Percentiles rank a stretch among this genome's conserved stretches.
phyloP scores from a whole-genome alignment of 2,329 filamentous ascomycete species.

The Neofusicoccum kwambonambiense region DNA sequence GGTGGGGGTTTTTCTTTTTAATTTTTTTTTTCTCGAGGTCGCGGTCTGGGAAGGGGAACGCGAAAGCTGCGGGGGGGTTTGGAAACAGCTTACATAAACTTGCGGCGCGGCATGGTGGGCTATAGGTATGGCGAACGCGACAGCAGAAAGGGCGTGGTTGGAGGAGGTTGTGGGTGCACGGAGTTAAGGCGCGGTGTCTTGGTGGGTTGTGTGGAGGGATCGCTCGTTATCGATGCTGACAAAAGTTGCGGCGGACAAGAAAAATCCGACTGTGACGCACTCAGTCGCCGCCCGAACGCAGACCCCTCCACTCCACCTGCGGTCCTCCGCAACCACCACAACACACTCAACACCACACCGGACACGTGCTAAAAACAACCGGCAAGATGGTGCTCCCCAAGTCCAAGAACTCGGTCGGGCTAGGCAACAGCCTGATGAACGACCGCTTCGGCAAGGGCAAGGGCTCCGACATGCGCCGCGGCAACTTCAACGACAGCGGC shows the following conservation, averaged over 20 bases:
- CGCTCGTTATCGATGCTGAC: conserved; percentile 16
- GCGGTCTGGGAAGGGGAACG: neutral
- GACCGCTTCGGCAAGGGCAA: conserved; percentile 96
- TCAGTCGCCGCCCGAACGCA: conserved; percentile 11
- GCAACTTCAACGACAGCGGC: conserved; percentile 50
- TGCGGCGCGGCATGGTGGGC: conserved; percentile 52
- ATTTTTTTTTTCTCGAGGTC: neutral
- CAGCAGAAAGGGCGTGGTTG: neutral
- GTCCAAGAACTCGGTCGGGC: conserved; percentile 90
- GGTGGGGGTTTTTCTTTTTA: neutral
- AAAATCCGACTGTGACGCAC: conserved; percentile 17
- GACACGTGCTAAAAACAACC: conserved; percentile 12
- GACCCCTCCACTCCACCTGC: conserved; percentile 18
- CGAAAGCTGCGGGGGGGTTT: neutral
- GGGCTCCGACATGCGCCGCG: conserved; percentile 75
- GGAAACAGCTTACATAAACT: conserved; percentile 66
- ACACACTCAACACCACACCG: conserved; percentile 22
- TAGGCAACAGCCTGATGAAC: conserved; percentile 98
- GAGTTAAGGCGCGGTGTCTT: conserved; percentile 8
- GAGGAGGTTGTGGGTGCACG: neutral
- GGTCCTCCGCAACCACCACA: conserved; percentile 21
- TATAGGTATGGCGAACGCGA: neutral
- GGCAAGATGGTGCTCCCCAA: conserved; percentile 74
- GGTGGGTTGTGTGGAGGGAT: conserved; percentile 8
- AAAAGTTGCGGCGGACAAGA: conserved; percentile 20